Base-by-base conservation (phyloP, 2,329 filamentous ascomycete species). In the Aspergillus transmontanensis region DNA sequence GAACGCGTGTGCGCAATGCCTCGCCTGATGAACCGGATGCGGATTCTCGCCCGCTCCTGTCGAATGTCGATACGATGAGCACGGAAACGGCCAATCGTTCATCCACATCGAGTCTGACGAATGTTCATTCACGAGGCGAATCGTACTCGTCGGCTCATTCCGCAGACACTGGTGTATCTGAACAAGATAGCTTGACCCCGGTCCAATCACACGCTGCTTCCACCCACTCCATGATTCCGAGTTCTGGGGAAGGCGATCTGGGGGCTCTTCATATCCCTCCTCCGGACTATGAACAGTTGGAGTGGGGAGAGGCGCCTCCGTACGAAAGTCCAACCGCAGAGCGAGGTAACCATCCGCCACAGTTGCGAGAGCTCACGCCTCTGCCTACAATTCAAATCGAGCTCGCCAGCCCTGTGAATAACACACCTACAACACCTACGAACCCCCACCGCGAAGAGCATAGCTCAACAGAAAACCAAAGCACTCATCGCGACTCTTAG, bases 21-120 rank as follows among this genome's bases (percentile, higher is more conserved):
- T 83, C 81, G 30, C 73, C 76, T 39, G 80, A 83, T 57, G 83
- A 81, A 32, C 73, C 76, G 34, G 80, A 83, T 57, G 83, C 82
- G 0, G 82, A 84, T 66, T 76, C 78, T 46, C 76, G 76, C n/a
- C 81, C 81, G 3, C 72, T 84, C 2, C 71, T 84, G 16, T 75
- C 75, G 36, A 73, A 76, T 43, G 75, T 77, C 10, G 76, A 76
- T 11, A 67, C 71, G 14, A 76, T 78, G 72, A 74, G 71, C 50
- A 68, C 68, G 11, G 70, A 71, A 28, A 63, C 62, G 11, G 68
- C 70, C 36, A 67, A 68, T 48, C 67, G 69, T 34, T 67, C 66
- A n/a, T 75, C 71, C 36, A 73, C 71, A 28, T 69, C 71, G 66
- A 74, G 43, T 65, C 67, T 66, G 28, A 70, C 69, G 39, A 72